Conservation (phyloP, 148 eudicot species). For the Cornus florida region DNA sequence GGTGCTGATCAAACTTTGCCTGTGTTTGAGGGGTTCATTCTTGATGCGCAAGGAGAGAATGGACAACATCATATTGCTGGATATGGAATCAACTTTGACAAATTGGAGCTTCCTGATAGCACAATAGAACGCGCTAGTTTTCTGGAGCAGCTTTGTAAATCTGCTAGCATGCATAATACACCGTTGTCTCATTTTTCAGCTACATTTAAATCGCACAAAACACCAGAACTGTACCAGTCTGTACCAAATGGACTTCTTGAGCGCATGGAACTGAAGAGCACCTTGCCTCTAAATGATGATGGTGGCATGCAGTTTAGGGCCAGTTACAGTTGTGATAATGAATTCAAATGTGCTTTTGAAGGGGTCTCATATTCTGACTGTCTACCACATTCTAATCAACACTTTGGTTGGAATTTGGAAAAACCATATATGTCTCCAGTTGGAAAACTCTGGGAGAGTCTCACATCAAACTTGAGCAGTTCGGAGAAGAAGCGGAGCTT, state of each 20-base stretch:
- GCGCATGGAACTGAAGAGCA: conserved; percentile 34
- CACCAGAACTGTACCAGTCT: conserved; percentile 47
- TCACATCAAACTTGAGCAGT: conserved; percentile 52
- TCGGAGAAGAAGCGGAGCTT: conserved; percentile 59
- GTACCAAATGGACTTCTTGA: conserved; percentile 62
- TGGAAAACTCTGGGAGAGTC: conserved; percentile 51
- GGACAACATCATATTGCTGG: conserved; percentile 26
- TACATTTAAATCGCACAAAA: conserved; percentile 28
- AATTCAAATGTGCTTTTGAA: conserved; percentile 27
- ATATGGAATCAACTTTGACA: conserved; percentile 28
- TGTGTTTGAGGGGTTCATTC: conserved; percentile 59
- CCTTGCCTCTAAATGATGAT: conserved; percentile 26
- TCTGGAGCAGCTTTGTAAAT: conserved; percentile 53
- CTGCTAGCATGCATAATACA: conserved; percentile 46
- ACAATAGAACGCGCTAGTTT: conserved; percentile 51
- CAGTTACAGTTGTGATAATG: conserved; percentile 19
- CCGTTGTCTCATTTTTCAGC: conserved; percentile 56
- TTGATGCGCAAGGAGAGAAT: conserved; percentile 34
- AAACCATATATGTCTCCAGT: conserved; percentile 58
- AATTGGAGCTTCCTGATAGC: conserved; percentile 36
- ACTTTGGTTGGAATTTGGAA: conserved; percentile 33
- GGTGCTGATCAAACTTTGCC: conserved; percentile 54
- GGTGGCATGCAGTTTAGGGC: conserved; percentile 20
- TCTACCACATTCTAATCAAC: conserved; percentile 44
- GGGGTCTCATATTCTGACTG: conserved; percentile 46